These are phyloP conservation scores for Hanseniaspora lindneri DNA, from an alignment of 805 yeast genomes.

Conservation along the genomic window DNA sequence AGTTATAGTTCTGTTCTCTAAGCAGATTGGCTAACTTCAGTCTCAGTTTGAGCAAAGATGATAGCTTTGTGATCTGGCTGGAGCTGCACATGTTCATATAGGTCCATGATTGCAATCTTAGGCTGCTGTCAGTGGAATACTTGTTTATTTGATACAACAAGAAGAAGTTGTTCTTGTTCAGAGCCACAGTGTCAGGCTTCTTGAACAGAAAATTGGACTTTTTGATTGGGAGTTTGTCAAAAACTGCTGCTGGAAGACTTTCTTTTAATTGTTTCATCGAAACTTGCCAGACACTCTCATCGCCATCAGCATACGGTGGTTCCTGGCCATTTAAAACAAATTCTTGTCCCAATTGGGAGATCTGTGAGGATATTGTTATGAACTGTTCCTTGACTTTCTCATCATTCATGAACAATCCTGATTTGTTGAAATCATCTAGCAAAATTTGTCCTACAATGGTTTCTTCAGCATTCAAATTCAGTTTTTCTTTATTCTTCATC, in stretches of 20 bases:
- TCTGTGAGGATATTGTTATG: conserved; percentile 65
- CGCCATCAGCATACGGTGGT: conserved; percentile 18
- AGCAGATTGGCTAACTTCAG: conserved; percentile 60
- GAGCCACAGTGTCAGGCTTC: not conserved
- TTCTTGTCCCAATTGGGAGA: conserved; percentile 69
- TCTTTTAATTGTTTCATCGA: conserved; percentile 19
- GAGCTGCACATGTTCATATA: conserved; percentile 54
- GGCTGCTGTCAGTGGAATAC: conserved; percentile 33
- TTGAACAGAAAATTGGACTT: conserved; percentile 15
- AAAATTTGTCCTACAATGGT: conserved; percentile 68
- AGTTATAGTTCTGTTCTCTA: conserved; percentile 58
- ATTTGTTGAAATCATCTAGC: conserved; percentile 73
- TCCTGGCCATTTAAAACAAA: conserved; percentile 33
- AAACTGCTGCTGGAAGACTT: not conserved
- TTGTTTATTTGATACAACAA: conserved; percentile 9
- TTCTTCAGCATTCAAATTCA: conserved; percentile 55
- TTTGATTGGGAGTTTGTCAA: conserved; percentile 16
- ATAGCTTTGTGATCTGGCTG: conserved; percentile 50
- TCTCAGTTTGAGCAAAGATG: conserved; percentile 50
- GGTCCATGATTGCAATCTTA: conserved; percentile 63
- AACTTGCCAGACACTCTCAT: conserved; percentile 18
- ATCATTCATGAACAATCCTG: conserved; percentile 73
- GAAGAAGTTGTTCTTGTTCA: conserved; percentile 6
- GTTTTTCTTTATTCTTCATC: conserved; percentile 31
- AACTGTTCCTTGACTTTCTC: conserved; percentile 53